Percentiles rank a stretch among this genome's conserved stretches.
Conservation (phyloP, 73 alveolate species). For the Stentor coeruleus region DNA sequence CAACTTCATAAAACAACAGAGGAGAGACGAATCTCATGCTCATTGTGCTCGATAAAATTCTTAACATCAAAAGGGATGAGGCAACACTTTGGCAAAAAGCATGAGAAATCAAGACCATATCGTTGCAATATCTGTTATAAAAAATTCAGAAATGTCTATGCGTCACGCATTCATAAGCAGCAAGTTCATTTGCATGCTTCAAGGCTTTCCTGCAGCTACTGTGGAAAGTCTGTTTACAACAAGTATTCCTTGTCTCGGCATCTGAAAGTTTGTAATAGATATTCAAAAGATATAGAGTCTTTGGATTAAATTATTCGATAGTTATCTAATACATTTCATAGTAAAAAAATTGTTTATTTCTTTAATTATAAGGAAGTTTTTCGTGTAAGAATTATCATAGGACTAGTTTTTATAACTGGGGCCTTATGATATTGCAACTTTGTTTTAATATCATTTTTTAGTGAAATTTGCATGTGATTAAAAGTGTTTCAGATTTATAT, state of each 20-base stretch:
- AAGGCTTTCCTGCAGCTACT: neutral
- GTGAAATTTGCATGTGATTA: no score
- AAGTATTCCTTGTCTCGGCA: neutral
- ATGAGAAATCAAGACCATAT: neutral
- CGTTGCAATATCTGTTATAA: neutral
- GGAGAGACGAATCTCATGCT: neutral
- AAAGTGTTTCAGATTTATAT: no score
- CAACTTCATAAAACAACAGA: neutral
- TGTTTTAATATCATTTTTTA: no score
- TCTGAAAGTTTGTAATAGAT: neutral
- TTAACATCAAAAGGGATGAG: neutral
- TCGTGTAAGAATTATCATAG: no score
- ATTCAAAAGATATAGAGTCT: no score
- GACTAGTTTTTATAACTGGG: no score
- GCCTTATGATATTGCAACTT: no score
- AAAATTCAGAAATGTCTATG: neutral
- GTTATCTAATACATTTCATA: no score
- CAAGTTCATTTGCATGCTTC: neutral
- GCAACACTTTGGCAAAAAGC: neutral
- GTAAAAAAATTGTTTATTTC: no score
- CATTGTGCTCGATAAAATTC: neutral
- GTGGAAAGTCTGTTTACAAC: neutral
- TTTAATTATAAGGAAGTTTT: no score
- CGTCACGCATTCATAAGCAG: neutral
- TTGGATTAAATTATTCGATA: no score